These are phyloP conservation scores for Exophiala viscosa DNA, from an alignment of 2,329 filamentous ascomycete species.

Conservation along the genomic window DNA sequence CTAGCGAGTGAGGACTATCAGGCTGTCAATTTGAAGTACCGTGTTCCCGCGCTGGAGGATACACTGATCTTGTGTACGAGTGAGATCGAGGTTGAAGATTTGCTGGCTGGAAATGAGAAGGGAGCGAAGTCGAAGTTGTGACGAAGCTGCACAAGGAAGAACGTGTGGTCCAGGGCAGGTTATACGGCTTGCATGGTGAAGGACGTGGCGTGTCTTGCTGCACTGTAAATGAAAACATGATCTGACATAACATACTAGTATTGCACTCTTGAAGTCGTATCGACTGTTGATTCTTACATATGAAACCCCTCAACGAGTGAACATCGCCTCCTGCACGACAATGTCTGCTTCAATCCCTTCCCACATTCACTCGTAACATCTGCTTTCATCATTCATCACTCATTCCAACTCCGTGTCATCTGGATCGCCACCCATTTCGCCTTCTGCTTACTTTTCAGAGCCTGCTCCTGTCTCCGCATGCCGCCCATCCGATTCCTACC, in stretches of 20 bases:
- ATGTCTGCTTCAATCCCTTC: too few species aligned
- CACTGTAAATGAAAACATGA: too few species aligned
- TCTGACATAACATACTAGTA: neutral
- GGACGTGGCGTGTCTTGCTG: too few species aligned
- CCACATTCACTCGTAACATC: too few species aligned
- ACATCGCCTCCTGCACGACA: too few species aligned
- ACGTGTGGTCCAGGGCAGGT: too few species aligned
- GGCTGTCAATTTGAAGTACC: slow-evolving; percentile 51
- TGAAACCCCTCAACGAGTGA: too few species aligned
- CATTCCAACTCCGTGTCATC: neutral
- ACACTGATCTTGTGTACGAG: slow-evolving; percentile 54
- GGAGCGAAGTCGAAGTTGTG: slow-evolving; percentile 30
- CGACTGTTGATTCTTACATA: too few species aligned
- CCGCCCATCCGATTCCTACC: neutral
- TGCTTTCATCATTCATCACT: too few species aligned
- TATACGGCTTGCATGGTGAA: too few species aligned
- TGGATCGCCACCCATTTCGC: neutral
- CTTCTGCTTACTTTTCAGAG: neutral
- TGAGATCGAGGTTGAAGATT: slow-evolving; percentile 43
- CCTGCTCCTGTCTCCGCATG: neutral
- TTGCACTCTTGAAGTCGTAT: neutral
- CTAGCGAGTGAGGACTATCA: slow-evolving; percentile 56
- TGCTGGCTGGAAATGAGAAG: slow-evolving; percentile 5
- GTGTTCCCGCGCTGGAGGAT: slow-evolving; percentile 50
- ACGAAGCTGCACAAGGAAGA: neutral